Base-by-base conservation (phyloP, 73 alveolate species). In the Vitrella brassicaformis region DNA sequence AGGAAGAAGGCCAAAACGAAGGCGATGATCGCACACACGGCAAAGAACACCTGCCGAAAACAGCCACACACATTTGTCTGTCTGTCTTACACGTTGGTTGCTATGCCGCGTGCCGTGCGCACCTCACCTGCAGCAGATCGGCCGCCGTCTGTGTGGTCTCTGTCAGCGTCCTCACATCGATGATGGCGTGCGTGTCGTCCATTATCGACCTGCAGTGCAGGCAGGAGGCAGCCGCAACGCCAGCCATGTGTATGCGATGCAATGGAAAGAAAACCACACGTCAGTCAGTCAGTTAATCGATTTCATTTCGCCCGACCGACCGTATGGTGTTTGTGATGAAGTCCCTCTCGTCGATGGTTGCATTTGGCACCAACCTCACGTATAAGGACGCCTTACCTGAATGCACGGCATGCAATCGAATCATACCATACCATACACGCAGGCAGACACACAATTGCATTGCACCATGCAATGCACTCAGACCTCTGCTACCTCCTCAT, bases 1-100 rank as follows among this genome's bases (percentile, higher is more conserved):
- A 91, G 82, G 87, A 91, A 91, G 89, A 91, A 91, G 0, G 97
- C 83, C 56, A 91, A 80, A 26, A 85, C 76, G 46, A 91, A 86
- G 10, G 95, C 93, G 39, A 91, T n/a, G n/a, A n/a, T 84, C 45
- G 82, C 68, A n/a, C 97, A 95, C 68, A 91, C 86, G 31, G 88
- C 85, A 64, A 81, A 71, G 66, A 89, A 87, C 67, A 91, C 56
- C 22, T 39, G 14, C 56, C n/a, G n/a, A n/a, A n/a, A n/a, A n/a
- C n/a, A n/a, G n/a, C n/a, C n/a, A n/a, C n/a, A n/a, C n/a, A n/a
- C n/a, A n/a, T n/a, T n/a, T n/a, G n/a, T n/a, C n/a, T n/a, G n/a
- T n/a, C n/a, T n/a, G n/a, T n/a, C n/a, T n/a, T n/a, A n/a, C n/a
- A n/a, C n/a, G n/a, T n/a, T n/a, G n/a, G n/a, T n/a, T n/a, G n/a